Evolutionary conservation across 2,329 filamentous ascomycete species (phyloP).

Genomic region (Neopestalotiopsis sp.): DNA sequence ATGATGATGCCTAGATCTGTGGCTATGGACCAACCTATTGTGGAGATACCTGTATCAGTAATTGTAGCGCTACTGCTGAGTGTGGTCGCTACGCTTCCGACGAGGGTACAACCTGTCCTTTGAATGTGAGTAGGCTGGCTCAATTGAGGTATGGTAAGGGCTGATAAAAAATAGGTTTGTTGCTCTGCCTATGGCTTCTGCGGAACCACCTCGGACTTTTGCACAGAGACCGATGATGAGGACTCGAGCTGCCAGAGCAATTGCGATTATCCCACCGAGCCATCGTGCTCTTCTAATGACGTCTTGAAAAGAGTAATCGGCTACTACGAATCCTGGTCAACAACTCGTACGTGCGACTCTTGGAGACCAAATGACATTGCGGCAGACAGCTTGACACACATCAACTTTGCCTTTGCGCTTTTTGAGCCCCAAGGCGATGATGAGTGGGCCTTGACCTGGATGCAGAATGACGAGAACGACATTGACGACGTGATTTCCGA

Average conservation of each 20-base stretch:
- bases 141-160: conserved; percentile 10
- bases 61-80: conserved; percentile 20
- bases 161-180: conserved; percentile 26
- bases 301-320: conserved; percentile 23
- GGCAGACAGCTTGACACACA: conserved; percentile 33
- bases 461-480: background rate
- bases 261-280: conserved; percentile 17
- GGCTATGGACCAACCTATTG: conserved; percentile 1
- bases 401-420: conserved; percentile 40
- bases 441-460: background rate
- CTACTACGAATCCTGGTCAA: conserved; percentile 34
- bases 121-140: conserved; percentile 31
- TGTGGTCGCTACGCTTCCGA: conserved; percentile 3
- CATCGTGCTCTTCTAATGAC: conserved; percentile 14
- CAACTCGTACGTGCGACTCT: conserved; percentile 20
- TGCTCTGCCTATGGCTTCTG: conserved; percentile 34
- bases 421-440: conserved; percentile 32
- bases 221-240: conserved; percentile 13
- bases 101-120: conserved; percentile 25
- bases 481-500: background rate
- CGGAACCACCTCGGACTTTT: conserved; percentile 24
- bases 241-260: conserved; percentile 15
- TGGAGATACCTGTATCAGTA: conserved; percentile 1
- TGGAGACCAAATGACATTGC: conserved; percentile 32
- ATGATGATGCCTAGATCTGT: background rate